Conservation (phyloP, 108 stramenopile genomes). For the Poteriospumella lacustris region DNA sequence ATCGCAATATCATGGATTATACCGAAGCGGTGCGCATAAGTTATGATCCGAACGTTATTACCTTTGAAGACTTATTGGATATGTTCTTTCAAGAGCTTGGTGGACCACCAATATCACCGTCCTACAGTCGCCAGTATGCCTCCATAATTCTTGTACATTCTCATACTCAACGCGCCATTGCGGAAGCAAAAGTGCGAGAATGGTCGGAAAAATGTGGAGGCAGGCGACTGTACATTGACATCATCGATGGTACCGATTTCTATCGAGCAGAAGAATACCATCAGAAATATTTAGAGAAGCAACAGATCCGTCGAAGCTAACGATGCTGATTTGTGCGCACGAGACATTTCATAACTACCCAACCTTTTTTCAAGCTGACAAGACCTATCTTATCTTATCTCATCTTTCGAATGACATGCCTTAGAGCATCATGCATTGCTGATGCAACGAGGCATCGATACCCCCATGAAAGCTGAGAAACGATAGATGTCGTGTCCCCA, state of each 20-base stretch:
- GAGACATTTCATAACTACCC: too few species aligned
- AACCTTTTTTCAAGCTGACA: too few species aligned
- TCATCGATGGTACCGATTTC: constrained; percentile 2
- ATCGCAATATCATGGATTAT: background rate
- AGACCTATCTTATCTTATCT: too few species aligned
- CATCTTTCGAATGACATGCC: too few species aligned
- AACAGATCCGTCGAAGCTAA: too few species aligned
- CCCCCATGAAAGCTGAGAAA: too few species aligned
- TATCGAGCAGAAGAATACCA: constrained; percentile 25
- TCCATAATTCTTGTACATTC: background rate
- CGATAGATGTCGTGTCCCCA: too few species aligned
- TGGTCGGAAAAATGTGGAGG: too few species aligned
- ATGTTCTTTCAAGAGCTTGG: background rate
- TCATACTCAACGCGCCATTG: background rate
- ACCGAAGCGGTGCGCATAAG: background rate
- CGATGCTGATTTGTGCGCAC: too few species aligned
- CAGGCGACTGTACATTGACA: background rate
- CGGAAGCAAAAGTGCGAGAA: background rate
- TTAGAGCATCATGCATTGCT: too few species aligned
- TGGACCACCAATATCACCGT: background rate
- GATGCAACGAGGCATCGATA: too few species aligned
- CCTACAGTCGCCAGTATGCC: background rate
- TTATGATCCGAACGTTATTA: background rate
- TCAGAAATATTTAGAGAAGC: constrained; percentile 9
- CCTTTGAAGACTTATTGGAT: background rate